Conservation (phyloP, 805 yeast genomes). For the Sugiyamaella boreocaroliniensis region DNA sequence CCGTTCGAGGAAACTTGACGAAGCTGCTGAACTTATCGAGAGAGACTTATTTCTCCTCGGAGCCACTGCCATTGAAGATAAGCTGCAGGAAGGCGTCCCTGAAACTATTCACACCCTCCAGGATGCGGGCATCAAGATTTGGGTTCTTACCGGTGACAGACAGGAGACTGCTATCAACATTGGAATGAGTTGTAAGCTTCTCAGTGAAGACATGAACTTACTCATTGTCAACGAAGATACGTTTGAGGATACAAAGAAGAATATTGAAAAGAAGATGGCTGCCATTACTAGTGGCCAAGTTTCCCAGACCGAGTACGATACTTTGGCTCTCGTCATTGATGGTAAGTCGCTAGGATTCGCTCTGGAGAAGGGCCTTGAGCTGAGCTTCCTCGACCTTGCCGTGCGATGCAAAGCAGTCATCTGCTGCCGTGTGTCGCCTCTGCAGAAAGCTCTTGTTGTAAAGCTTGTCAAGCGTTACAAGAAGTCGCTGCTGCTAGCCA, state of each 20-base stretch:
- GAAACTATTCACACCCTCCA: conserved; percentile 93
- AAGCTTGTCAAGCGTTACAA: conserved; percentile 82
- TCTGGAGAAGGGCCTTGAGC: conserved; percentile 72
- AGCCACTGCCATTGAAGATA: conserved; percentile 98
- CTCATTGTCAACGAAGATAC: conserved; percentile 82
- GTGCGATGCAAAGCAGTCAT: conserved; percentile 89
- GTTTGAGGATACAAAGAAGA: conserved; percentile 66
- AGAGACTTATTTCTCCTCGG: conserved; percentile 73
- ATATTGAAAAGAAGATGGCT: conserved; percentile 64
- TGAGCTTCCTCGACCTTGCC: conserved; percentile 69
- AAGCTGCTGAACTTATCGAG: conserved; percentile 85
- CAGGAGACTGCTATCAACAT: conserved; percentile 98
- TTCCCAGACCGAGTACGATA: conserved; percentile 52
- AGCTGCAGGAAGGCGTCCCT: conserved; percentile 96
- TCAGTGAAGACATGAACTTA: conserved; percentile 94
- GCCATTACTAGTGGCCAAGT: conserved; percentile 44
- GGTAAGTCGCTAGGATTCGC: conserved; percentile 89
- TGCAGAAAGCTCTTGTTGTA: conserved; percentile 94
- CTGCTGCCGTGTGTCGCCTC: conserved; percentile 96
- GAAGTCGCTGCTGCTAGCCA: conserved; percentile 70
- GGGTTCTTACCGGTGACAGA: conserved; percentile 98
- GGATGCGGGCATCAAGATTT: conserved; percentile 91
- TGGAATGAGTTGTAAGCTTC: conserved; percentile 93
- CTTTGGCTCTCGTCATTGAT: conserved; percentile 86
- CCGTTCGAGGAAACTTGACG: conserved; percentile 71